A percentile compares a stretch with the other conserved stretches of the same genome.
phyloP scores from a whole-genome alignment of 1,284 basidiomycete species.

The Marasmius fiardii region DNA sequence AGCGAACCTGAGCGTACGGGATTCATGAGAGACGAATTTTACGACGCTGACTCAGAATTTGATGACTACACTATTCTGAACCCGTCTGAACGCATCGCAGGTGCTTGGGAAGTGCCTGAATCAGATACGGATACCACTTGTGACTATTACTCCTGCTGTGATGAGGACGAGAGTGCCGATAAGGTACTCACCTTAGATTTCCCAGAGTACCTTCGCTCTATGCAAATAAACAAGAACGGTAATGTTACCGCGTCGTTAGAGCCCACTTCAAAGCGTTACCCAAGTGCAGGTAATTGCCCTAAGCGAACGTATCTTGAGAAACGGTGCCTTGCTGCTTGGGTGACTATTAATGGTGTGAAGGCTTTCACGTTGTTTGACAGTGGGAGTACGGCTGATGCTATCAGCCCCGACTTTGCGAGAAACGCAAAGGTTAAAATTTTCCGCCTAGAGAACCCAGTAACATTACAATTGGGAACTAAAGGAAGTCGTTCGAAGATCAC shows the following conservation, averaged over 20 bases:
- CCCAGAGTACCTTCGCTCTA: neutral
- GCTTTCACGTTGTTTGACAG: too few species aligned
- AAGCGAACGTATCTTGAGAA: constrained; percentile 1
- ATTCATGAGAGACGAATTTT: neutral
- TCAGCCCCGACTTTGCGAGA: constrained; percentile 16
- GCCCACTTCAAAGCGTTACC: neutral
- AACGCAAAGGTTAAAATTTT: constrained; percentile 6
- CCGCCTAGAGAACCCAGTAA: constrained; percentile 17
- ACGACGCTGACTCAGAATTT: neutral
- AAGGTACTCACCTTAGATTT: neutral
- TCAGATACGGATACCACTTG: neutral
- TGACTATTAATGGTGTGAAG: constrained; percentile 14
- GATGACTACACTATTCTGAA: too few species aligned
- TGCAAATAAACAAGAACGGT: neutral
- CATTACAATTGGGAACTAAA: constrained; percentile 19
- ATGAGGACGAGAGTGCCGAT: neutral
- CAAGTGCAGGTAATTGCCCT: neutral
- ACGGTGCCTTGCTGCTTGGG: neutral
- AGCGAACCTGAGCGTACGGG: neutral
- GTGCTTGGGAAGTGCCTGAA: neutral
- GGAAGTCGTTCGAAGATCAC: constrained; percentile 21
- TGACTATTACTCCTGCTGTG: neutral
- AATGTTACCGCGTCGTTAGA: neutral
- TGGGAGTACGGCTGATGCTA: constrained; percentile 19
- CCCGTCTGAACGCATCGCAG: too few species aligned